These are phyloP conservation scores for Microstegium vimineum DNA, from an alignment of 176 grass and related monocot species.

Conservation along the genomic window DNA sequence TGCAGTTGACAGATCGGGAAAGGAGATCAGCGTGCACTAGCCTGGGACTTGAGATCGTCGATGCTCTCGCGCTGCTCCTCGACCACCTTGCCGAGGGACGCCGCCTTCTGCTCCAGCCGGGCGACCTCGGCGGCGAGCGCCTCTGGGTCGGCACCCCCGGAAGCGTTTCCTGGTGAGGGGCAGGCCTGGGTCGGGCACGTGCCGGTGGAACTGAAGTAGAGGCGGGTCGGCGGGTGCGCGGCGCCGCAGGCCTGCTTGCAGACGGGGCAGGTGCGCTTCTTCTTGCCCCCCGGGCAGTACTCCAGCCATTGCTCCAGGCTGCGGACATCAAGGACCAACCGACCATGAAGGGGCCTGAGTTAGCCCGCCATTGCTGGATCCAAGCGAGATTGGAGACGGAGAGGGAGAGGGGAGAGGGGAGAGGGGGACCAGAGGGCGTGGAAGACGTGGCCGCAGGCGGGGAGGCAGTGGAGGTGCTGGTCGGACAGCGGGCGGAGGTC, in stretches of 20 bases:
- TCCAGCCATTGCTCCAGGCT: constrained; percentile 96
- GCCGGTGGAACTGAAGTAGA: constrained; percentile 89
- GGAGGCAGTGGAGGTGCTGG: constrained; percentile 66
- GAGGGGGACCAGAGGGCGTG: constrained; percentile 77
- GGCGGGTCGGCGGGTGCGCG: constrained; percentile 55
- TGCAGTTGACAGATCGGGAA: not conserved
- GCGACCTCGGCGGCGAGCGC: constrained; percentile 52
- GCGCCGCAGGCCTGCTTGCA: constrained; percentile 78
- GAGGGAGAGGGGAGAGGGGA: not conserved
- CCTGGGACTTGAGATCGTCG: constrained; percentile 56
- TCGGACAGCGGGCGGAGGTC: constrained; percentile 78
- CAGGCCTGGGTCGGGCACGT: constrained; percentile 19
- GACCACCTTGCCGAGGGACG: constrained; percentile 29
- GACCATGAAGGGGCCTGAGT: not conserved
- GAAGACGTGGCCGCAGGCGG: constrained; percentile 93
- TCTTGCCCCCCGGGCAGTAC: constrained; percentile 76
- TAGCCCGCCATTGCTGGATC: not conserved
- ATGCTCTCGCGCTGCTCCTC: constrained; percentile 55
- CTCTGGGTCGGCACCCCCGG: constrained; percentile 22
- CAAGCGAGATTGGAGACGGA: not conserved
- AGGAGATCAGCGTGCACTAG: not conserved
- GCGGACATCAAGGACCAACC: not conserved
- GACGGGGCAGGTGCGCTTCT: constrained; percentile 83
- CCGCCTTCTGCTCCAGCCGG: constrained; percentile 59
- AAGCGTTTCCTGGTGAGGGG: not conserved